Conservation (phyloP, 352 stramenopile genomes). For the Peronospora belbahrii region DNA sequence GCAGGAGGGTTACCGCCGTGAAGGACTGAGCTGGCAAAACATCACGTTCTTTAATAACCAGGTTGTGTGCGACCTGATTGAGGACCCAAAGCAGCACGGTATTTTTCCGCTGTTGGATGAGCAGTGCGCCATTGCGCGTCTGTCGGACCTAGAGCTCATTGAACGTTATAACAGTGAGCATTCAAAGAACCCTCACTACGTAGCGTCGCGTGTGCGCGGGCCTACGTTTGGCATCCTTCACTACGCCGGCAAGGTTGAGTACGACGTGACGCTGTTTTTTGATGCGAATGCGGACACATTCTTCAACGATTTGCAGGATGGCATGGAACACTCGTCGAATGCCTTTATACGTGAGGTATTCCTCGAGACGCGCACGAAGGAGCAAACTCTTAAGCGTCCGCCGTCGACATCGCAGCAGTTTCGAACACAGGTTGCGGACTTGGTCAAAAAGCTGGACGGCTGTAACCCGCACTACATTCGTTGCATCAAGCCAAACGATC, state of each 20-base stretch:
- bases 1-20: slow-evolving; percentile 70
- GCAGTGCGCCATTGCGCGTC: slow-evolving; percentile 61
- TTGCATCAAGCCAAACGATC: slow-evolving; percentile 88
- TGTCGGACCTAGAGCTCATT: slow-evolving; percentile 70
- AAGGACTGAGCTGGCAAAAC: slow-evolving; percentile 67
- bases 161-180: slow-evolving; percentile 71
- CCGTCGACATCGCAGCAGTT: slow-evolving; percentile 83
- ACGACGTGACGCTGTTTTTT: slow-evolving; percentile 81
- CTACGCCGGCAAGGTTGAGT: slow-evolving; percentile 83
- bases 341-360: slow-evolving; percentile 74
- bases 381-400: slow-evolving; percentile 79
- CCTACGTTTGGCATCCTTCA: slow-evolving; percentile 76
- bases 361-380: slow-evolving; percentile 62
- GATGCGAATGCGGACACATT: slow-evolving; percentile 83
- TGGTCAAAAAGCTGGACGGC: slow-evolving; percentile 79
- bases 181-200: slow-evolving; percentile 63
- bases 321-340: slow-evolving; percentile 66
- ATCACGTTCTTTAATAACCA: slow-evolving; percentile 87
- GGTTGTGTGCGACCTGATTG: slow-evolving; percentile 83
- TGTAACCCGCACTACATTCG: slow-evolving; percentile 89
- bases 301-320: slow-evolving; percentile 71
- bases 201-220: slow-evolving; percentile 57
- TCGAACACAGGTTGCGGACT: slow-evolving; percentile 61
- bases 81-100: slow-evolving; percentile 72
- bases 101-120: slow-evolving; percentile 81